Percentiles rank a stretch among this genome's conserved stretches.
Conservation (phyloP, 2,329 filamentous ascomycete species). For the Endothia cerciana region DNA sequence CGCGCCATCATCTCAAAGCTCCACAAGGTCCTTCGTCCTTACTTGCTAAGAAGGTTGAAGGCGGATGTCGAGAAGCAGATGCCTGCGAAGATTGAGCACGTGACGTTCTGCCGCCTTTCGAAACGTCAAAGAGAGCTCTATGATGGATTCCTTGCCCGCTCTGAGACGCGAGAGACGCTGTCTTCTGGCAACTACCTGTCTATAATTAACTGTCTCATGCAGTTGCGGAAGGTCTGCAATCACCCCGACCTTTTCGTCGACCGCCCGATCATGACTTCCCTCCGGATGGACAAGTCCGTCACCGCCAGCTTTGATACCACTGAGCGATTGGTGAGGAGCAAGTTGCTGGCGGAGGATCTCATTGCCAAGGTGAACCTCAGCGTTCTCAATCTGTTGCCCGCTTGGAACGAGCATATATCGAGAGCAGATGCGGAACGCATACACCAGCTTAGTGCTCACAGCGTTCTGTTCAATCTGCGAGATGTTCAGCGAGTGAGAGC, state of each 20-base stretch:
- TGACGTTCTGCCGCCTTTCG: slow-evolving; percentile 92
- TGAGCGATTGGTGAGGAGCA: slow-evolving; percentile 70
- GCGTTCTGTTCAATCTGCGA: slow-evolving; percentile 69
- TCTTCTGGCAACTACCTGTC: slow-evolving; percentile 94
- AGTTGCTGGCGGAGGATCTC: slow-evolving; percentile 63
- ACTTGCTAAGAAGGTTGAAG: slow-evolving; percentile 87
- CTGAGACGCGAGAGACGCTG: slow-evolving; percentile 86
- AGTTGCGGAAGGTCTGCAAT: slow-evolving; percentile 96
- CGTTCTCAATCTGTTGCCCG: slow-evolving; percentile 79
- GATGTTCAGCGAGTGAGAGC: slow-evolving; percentile 70
- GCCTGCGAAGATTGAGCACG: slow-evolving; percentile 96
- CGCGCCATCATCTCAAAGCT: slow-evolving; percentile 90
- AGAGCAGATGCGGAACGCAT: slow-evolving; percentile 56
- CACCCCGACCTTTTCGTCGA: slow-evolving; percentile 97
- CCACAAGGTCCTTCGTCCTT: slow-evolving; percentile 91
- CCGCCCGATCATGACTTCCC: slow-evolving; percentile 93
- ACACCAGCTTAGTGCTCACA: slow-evolving; percentile 70
- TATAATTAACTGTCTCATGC: slow-evolving; percentile 98
- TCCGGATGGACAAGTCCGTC: slow-evolving; percentile 84
- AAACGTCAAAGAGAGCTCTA: slow-evolving; percentile 95
- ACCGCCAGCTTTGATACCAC: slow-evolving; percentile 74
- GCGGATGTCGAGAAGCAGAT: slow-evolving; percentile 99
- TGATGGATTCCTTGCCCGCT: slow-evolving; percentile 90
- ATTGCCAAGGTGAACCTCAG: slow-evolving; percentile 71
- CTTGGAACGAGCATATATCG: slow-evolving; percentile 69